These are phyloP conservation scores for Aspergillus nidulans DNA, from an alignment of 495 filamentous ascomycete species.

Conservation along the genomic window DNA sequence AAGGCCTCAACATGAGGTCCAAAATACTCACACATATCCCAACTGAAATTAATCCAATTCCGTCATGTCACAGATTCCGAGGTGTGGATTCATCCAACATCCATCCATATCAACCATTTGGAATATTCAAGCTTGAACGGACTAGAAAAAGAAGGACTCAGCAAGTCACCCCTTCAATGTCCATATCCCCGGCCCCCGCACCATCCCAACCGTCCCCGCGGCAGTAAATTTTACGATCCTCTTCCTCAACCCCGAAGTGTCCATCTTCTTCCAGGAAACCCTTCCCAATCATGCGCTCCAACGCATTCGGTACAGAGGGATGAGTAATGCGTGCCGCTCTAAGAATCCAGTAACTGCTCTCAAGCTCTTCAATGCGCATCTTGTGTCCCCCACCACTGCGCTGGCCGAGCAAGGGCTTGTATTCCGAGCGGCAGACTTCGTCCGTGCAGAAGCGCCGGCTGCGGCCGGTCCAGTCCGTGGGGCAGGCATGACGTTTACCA, in stretches of 20 bases:
- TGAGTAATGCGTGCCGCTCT: slow-evolving; percentile 37
- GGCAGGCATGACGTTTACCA: slow-evolving; percentile 30
- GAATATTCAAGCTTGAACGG: neutral
- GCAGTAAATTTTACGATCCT: slow-evolving; percentile 25
- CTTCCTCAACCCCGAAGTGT: slow-evolving; percentile 5
- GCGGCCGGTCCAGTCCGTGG: slow-evolving; percentile 33
- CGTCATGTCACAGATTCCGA: neutral
- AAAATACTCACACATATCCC: neutral
- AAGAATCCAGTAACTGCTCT: slow-evolving; percentile 37
- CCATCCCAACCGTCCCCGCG: slow-evolving; percentile 39
- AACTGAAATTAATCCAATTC: neutral
- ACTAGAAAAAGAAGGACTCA: neutral
- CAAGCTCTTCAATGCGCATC: slow-evolving; percentile 22
- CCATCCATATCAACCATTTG: too few relatives aligned
- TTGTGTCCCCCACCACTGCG: slow-evolving; percentile 10
- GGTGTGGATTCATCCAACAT: too few relatives aligned
- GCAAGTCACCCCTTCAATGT: slow-evolving; percentile 24
- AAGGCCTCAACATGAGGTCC: neutral
- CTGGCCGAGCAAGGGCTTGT: slow-evolving; percentile 11
- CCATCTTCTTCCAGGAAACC: slow-evolving; percentile 23
- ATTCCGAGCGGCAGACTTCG: slow-evolving; percentile 21
- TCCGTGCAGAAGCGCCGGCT: slow-evolving; percentile 25
- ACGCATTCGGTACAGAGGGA: slow-evolving; percentile 20
- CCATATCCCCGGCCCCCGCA: slow-evolving; percentile 25
- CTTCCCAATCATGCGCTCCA: slow-evolving; percentile 28